phyloP scores from a whole-genome alignment of 2,329 filamentous ascomycete species.

The Pyrenochaeta sp. region DNA sequence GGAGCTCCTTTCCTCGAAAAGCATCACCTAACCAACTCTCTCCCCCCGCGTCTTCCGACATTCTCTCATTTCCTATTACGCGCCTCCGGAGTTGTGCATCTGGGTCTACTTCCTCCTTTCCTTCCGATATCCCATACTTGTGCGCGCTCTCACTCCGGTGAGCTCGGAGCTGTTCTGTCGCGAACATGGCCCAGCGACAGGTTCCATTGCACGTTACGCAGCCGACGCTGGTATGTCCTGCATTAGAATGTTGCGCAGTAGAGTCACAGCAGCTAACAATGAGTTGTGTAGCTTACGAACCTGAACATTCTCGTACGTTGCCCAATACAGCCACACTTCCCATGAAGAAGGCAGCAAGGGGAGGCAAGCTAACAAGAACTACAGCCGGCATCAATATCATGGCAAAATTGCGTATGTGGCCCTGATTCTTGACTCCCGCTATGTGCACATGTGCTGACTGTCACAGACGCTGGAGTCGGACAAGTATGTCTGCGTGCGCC shows the following conservation, averaged over 20 bases:
- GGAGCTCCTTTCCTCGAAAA: constrained; percentile 34
- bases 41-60: constrained; percentile 37
- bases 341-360: constrained; percentile 18
- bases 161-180: constrained; percentile 51
- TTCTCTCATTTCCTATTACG: constrained; percentile 49
- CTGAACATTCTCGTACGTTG: constrained; percentile 59
- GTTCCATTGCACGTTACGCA: constrained; percentile 85
- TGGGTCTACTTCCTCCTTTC: constrained; percentile 47
- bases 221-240: constrained; percentile 73
- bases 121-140: constrained; percentile 45
- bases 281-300: constrained; percentile 52
- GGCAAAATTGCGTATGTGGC: constrained; percentile 81
- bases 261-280: constrained; percentile 39
- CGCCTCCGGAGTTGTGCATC: constrained; percentile 50
- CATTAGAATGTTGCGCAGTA: constrained; percentile 6
- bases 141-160: constrained; percentile 45
- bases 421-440: neutral
- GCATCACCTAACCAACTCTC: constrained; percentile 37
- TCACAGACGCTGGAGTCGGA: constrained; percentile 95
- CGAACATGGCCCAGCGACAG: constrained; percentile 74
- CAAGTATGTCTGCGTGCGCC: constrained; percentile 92
- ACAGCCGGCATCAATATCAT: constrained; percentile 77
- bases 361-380: constrained; percentile 39
- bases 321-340: constrained; percentile 16
- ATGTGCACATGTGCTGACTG: constrained; percentile 23